Evolutionary conservation across 768 basidiomycete genomes (phyloP).

Genomic region (Pisolithus sp.): DNA sequence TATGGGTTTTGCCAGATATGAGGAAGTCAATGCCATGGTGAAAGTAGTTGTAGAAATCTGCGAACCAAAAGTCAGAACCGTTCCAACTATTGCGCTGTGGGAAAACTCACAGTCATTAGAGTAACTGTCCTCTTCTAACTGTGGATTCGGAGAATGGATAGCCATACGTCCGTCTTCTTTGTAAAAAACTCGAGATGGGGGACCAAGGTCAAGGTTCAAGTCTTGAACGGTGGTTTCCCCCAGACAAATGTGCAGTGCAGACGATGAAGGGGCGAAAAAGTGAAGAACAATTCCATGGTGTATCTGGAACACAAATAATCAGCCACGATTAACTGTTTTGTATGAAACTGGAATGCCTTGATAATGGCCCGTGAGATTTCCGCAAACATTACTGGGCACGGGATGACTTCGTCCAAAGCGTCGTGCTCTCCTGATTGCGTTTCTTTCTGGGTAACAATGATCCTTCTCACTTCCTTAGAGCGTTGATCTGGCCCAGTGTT

Average conservation of each 20-base stretch:
- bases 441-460: slow-evolving; percentile 67
- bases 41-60: slow-evolving; percentile 92
- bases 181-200: slow-evolving; percentile 71
- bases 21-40: slow-evolving; percentile 87
- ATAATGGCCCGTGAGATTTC: slow-evolving; percentile 63
- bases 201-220: slow-evolving; percentile 68
- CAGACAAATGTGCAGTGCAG: slow-evolving; percentile 53
- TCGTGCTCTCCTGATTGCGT: slow-evolving; percentile 50
- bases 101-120: slow-evolving; percentile 44
- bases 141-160: slow-evolving; percentile 55
- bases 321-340: not conserved
- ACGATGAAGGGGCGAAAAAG: slow-evolving; percentile 52
- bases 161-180: slow-evolving; percentile 88
- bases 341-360: slow-evolving; percentile 40
- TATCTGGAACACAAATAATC: slow-evolving; percentile 36
- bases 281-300: slow-evolving; percentile 67
- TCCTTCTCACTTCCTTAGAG: slow-evolving; percentile 68
- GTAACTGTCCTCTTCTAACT: slow-evolving; percentile 39
- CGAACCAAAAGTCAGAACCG: slow-evolving; percentile 1
- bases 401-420: slow-evolving; percentile 65
- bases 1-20: slow-evolving; percentile 61
- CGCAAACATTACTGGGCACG: slow-evolving; percentile 63
- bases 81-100: not conserved
- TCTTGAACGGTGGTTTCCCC: slow-evolving; percentile 82
- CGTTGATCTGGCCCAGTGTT: slow-evolving; percentile 47